Evolutionary conservation across 2,329 filamentous ascomycete species (phyloP).

Genomic region (Neofusicoccum umdonicola): DNA sequence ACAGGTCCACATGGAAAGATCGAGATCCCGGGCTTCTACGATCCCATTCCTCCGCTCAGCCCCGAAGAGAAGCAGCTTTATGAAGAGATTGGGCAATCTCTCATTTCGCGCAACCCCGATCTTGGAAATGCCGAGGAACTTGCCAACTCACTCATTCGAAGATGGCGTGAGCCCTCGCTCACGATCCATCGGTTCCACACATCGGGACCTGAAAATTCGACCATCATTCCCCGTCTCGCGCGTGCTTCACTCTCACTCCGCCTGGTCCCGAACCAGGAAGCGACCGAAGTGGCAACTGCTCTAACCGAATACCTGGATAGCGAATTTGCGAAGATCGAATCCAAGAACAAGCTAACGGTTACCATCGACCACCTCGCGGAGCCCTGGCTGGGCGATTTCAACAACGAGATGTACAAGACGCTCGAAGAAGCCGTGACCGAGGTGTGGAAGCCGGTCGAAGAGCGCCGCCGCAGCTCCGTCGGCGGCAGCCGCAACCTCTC

Average conservation of each 20-base stretch:
- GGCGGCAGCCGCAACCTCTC: background rate
- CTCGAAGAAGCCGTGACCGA: conserved; percentile 81
- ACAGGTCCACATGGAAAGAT: conserved; percentile 79
- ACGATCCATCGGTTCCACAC: conserved; percentile 93
- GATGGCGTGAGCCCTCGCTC: conserved; percentile 92
- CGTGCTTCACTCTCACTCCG: conserved; percentile 86
- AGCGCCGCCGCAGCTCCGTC: conserved; percentile 28
- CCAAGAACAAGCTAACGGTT: conserved; percentile 76
- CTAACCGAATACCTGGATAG: conserved; percentile 66
- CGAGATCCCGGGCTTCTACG: conserved; percentile 84
- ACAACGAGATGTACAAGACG: conserved; percentile 86
- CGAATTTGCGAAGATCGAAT: conserved; percentile 72
- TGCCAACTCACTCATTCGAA: conserved; percentile 81
- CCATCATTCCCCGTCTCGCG: conserved; percentile 85
- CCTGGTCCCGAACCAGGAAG: conserved; percentile 89
- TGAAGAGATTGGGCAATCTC: conserved; percentile 74
- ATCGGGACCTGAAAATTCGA: conserved; percentile 82
- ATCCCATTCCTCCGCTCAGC: conserved; percentile 73
- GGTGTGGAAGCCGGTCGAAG: conserved; percentile 67
- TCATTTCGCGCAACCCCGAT: conserved; percentile 69
- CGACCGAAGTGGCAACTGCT: conserved; percentile 68
- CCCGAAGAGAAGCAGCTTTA: conserved; percentile 76
- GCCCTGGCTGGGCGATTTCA: conserved; percentile 90
- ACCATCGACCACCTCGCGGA: conserved; percentile 91
- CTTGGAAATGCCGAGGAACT: conserved; percentile 66